phyloP scores from a whole-genome alignment of 2,329 filamentous ascomycete genomes.

The Penicillium nordicum region DNA sequence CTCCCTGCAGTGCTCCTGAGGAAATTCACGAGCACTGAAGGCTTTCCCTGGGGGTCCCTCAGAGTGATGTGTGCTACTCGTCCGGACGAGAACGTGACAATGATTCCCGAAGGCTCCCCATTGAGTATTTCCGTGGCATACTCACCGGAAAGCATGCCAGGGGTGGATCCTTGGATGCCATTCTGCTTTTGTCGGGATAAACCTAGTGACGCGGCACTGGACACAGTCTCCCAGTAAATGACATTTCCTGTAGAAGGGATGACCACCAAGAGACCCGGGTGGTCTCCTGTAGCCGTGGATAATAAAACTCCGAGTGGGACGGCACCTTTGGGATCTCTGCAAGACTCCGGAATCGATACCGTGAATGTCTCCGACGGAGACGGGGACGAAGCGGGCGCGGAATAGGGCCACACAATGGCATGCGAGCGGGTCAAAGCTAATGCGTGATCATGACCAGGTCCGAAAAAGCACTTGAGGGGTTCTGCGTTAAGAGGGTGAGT shows the following conservation, averaged over 20 bases:
- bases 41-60: slow-evolving; percentile 81
- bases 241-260: slow-evolving; percentile 81
- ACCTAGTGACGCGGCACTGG: slow-evolving; percentile 78
- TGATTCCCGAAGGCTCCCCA: slow-evolving; percentile 81
- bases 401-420: slow-evolving; percentile 89
- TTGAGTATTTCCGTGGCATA: slow-evolving; percentile 72
- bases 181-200: slow-evolving; percentile 78
- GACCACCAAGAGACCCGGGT: slow-evolving; percentile 82
- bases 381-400: slow-evolving; percentile 38
- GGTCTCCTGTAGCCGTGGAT: slow-evolving; percentile 70
- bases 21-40: slow-evolving; percentile 73
- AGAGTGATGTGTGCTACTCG: slow-evolving; percentile 82
- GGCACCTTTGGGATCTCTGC: slow-evolving; percentile 63
- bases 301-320: slow-evolving; percentile 81
- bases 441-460: slow-evolving; percentile 67
- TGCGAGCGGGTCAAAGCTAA: slow-evolving; percentile 76
- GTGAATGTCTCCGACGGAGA: slow-evolving; percentile 62
- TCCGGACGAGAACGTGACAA: slow-evolving; percentile 80
- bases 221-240: slow-evolving; percentile 93
- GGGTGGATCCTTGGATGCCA: slow-evolving; percentile 71
- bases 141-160: slow-evolving; percentile 75
- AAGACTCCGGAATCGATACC: slow-evolving; percentile 73
- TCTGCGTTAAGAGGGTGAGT: slow-evolving; percentile 41
- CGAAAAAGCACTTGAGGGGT: slow-evolving; percentile 63
- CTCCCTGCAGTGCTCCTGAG: slow-evolving; percentile 60